Percentiles rank a stretch among this genome's conserved stretches.
Conservation (phyloP, 2,329 filamentous ascomycete species). For the Aspergillus fischeri region DNA sequence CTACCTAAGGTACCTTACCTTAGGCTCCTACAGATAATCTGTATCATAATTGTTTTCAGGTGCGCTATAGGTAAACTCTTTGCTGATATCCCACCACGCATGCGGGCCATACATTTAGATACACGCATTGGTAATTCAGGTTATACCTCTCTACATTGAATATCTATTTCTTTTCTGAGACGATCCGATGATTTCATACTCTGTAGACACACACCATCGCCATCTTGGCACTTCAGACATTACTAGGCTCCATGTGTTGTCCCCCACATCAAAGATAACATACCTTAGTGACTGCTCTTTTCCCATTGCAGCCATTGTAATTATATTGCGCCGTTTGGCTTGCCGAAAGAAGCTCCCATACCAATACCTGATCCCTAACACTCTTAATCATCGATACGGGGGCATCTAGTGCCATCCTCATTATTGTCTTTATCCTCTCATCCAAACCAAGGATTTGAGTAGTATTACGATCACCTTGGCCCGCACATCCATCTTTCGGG, state of each 20-base stretch:
- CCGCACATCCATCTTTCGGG: constrained; percentile 19
- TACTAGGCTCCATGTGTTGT: neutral
- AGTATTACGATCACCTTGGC: constrained; percentile 11
- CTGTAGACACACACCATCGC: neutral
- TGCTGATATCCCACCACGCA: neutral
- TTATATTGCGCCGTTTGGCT: neutral
- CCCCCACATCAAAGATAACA: neutral
- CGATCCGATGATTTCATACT: neutral
- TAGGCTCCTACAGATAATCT: neutral
- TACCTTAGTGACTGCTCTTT: neutral
- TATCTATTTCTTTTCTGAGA: neutral
- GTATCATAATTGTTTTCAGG: neutral
- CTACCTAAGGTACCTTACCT: neutral
- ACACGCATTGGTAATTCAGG: neutral
- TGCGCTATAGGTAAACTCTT: neutral
- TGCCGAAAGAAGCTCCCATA: neutral
- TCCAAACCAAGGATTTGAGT: neutral
- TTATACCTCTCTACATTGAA: neutral
- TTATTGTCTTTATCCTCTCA: neutral
- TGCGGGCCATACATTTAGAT: neutral
- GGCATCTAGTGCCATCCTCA: neutral
- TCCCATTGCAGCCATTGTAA: neutral
- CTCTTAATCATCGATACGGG: neutral
- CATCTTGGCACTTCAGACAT: neutral
- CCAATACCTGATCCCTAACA: neutral